These are phyloP conservation scores for Ascochyta viciae-villosae DNA, from an alignment of 2,329 filamentous ascomycete genomes.

Conservation along the genomic window DNA sequence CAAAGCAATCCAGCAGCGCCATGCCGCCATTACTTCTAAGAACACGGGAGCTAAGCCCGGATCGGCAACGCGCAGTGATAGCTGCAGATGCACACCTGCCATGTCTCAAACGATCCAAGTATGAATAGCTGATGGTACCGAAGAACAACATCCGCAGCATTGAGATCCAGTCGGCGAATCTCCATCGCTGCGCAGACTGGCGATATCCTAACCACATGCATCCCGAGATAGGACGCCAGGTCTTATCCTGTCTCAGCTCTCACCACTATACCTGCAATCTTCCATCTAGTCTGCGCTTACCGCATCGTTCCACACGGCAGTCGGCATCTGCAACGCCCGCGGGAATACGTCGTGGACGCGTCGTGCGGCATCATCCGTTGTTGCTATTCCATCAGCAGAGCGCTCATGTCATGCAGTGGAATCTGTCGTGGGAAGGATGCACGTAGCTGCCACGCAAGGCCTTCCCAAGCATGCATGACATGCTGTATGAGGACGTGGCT, in stretches of 20 bases:
- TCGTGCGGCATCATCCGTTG: neutral
- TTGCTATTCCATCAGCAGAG: neutral
- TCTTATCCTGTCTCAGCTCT: neutral
- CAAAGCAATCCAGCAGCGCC: no score
- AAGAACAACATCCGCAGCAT: no score
- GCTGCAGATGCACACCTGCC: no score
- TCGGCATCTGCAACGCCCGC: slow-evolving; percentile 1
- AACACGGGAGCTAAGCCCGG: no score
- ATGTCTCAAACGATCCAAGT: no score
- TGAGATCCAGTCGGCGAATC: no score
- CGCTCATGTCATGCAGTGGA: neutral
- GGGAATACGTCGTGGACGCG: no score
- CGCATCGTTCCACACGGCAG: neutral
- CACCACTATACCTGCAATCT: neutral
- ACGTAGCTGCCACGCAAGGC: neutral
- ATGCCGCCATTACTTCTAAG: no score
- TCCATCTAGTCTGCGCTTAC: neutral
- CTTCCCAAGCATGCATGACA: neutral
- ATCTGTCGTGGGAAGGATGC: neutral
- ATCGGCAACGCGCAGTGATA: no score
- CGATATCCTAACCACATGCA: neutral
- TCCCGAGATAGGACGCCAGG: neutral
- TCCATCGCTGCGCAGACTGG: no score
- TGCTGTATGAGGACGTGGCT: neutral
- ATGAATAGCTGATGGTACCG: no score